phyloP scores from a whole-genome alignment of 495 filamentous ascomycete genomes.

The Mytilinidion resinicola region DNA sequence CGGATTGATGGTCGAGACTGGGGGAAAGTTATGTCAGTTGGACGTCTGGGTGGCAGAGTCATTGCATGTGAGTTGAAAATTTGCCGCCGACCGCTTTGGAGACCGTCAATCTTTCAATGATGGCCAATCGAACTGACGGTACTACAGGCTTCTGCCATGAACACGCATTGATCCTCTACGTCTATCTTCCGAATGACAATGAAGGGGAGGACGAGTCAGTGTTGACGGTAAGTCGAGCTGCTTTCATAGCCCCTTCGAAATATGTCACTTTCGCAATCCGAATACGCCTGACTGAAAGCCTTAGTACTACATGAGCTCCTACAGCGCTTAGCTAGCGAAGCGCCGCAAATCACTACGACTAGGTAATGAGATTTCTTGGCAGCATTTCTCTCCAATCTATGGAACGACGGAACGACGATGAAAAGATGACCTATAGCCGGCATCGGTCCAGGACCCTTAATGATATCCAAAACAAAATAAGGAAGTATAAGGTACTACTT shows the following conservation, averaged over 20 bases:
- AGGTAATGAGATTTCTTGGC: no score
- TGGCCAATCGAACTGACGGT: conserved; percentile 9
- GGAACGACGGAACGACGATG: no score
- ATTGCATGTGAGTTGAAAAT: conserved; percentile 62
- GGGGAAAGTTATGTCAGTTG: conserved; percentile 85
- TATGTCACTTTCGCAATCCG: neutral
- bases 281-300: conserved; percentile 7
- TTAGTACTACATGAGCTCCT: conserved; percentile 38
- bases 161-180: conserved; percentile 86
- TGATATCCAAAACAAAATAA: no score
- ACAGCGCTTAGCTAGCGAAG: conserved; percentile 23
- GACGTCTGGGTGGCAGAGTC: conserved; percentile 75
- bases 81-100: conserved; percentile 11
- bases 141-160: conserved; percentile 56
- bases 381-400: no score
- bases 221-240: conserved; percentile 32
- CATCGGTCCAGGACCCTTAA: no score
- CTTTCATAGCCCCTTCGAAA: neutral
- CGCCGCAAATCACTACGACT: no score
- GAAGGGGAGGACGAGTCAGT: conserved; percentile 31
- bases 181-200: conserved; percentile 52
- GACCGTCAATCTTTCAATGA: neutral
- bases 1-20: conserved; percentile 88
- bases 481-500: no score
- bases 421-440: no score